Percentiles rank a stretch among this genome's conserved stretches.
Conservation (phyloP, 371 early-diverging fungal species). For the Syncephalis fuscata region DNA sequence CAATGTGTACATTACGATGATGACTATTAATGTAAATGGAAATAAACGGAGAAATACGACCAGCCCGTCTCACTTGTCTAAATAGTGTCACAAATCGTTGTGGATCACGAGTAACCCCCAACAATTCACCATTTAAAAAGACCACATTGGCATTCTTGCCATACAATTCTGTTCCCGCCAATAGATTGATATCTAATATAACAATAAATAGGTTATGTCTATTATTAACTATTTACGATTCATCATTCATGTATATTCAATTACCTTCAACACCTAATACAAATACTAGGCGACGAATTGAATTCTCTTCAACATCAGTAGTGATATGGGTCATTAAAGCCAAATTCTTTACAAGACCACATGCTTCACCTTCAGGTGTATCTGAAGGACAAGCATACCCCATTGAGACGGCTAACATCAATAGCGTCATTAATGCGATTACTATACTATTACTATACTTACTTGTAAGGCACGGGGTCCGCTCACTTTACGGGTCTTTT, state of each 20-base stretch:
- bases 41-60: slow-evolving; percentile 81
- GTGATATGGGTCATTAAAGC: slow-evolving; percentile 99
- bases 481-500: slow-evolving; percentile 99
- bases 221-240: not conserved
- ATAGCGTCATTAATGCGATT: not conserved
- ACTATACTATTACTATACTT: slow-evolving; percentile 3
- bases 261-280: slow-evolving; percentile 60
- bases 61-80: slow-evolving; percentile 72
- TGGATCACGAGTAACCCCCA: slow-evolving; percentile 75
- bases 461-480: slow-evolving; percentile 96
- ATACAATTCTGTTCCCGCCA: slow-evolving; percentile 76
- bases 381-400: slow-evolving; percentile 99
- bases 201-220: slow-evolving; percentile 1
- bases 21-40: slow-evolving; percentile 80
- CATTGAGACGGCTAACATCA: slow-evolving; percentile 85
- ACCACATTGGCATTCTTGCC: slow-evolving; percentile 56
- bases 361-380: slow-evolving; percentile 99
- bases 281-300: slow-evolving; percentile 57
- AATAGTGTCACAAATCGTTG: slow-evolving; percentile 66
- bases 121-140: slow-evolving; percentile 81
- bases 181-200: slow-evolving; percentile 44
- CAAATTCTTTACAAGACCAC: slow-evolving; percentile 99
- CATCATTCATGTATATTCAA: slow-evolving; percentile 8
- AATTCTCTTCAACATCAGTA: slow-evolving; percentile 77
- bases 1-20: slow-evolving; percentile 78